Evolutionary conservation across 768 basidiomycete genomes (phyloP).

Genomic region (Kwoniella dendrophila): DNA sequence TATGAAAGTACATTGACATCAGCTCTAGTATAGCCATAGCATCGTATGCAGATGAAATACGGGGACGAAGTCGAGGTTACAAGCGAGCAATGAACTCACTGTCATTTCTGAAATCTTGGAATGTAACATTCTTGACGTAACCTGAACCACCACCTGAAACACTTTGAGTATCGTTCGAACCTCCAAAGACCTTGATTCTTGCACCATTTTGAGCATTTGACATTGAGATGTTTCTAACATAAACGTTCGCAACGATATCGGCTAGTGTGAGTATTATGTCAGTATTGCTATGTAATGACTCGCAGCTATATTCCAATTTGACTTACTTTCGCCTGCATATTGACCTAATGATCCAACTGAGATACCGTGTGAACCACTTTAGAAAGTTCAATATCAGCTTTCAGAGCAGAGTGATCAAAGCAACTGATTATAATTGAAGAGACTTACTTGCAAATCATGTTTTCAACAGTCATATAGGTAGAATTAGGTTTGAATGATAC

Average conservation of each 20-base stretch:
- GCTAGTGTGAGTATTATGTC: slow-evolving; percentile 13
- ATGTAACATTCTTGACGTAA: slow-evolving; percentile 55
- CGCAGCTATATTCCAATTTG: neutral
- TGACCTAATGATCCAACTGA: slow-evolving; percentile 67
- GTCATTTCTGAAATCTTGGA: slow-evolving; percentile 21
- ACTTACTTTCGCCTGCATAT: slow-evolving; percentile 52
- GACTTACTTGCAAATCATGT: slow-evolving; percentile 62
- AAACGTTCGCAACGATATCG: slow-evolving; percentile 68
- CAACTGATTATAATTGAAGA: neutral
- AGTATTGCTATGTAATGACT: neutral
- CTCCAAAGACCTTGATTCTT: slow-evolving; percentile 70
- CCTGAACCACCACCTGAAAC: slow-evolving; percentile 61
- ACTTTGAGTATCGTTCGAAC: slow-evolving; percentile 64
- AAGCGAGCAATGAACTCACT: too few relatives aligned
- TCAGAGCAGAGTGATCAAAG: too few relatives aligned
- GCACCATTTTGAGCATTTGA: slow-evolving; percentile 68
- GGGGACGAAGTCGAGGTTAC: too few relatives aligned
- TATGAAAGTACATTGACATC: neutral
- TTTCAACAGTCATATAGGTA: slow-evolving; percentile 64
- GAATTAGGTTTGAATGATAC: slow-evolving; percentile 64
- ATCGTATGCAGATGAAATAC: neutral
- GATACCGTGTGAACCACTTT: slow-evolving; percentile 62
- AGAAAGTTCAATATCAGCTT: neutral
- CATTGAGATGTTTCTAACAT: slow-evolving; percentile 66
- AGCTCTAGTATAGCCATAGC: neutral